Base-by-base conservation (phyloP, 257 asterid genomes). In the Pogostemon cablin region DNA sequence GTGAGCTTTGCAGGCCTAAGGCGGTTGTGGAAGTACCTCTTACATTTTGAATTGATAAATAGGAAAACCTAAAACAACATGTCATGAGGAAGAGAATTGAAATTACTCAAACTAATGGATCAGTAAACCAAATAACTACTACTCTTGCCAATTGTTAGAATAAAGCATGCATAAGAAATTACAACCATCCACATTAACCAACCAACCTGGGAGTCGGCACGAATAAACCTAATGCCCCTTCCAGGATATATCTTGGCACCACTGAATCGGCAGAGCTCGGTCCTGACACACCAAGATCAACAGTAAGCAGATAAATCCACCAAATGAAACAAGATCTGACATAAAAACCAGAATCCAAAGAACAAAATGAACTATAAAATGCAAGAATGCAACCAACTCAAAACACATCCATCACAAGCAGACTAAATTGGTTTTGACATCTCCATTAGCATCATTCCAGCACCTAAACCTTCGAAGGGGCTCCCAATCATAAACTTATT, bases 211-310 rank as follows among this genome's bases (percentile, higher is more conserved):
- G 96, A 88, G 70, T 88, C 96, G 0, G 90, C 50, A 35, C 96
- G 93, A 54, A 88, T 78, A 69, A 85, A 88, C 60, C 96, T 85
- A 67, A 86, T 88, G 11, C 90, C 96, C 78, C 49, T 88, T 7
- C 96, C 96, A 7, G 96, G 96, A 74, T 88, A 88, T 54, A 88
- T 88, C 86, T 88, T 88, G 50, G 82, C 86, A 57, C 92, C 96
- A 62, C 96, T 86, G 79, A 88, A 88, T 8, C 92, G 89, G 76
- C 90, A 88, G 47, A 88, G 90, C 75, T 88, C 93, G 17, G 92
- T 88, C 86, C 92, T 88, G 81, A 74, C 62, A 78, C 67, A 41
- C 73, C 43, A 65, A 49, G 8, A 38, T 25, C 32, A 25, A 11
- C 50, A 42, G 67, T 17, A 11, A 48, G 62, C 11, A 9, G 34